Conservation (phyloP, 768 basidiomycete species). For the Lactifluus pinguis region DNA sequence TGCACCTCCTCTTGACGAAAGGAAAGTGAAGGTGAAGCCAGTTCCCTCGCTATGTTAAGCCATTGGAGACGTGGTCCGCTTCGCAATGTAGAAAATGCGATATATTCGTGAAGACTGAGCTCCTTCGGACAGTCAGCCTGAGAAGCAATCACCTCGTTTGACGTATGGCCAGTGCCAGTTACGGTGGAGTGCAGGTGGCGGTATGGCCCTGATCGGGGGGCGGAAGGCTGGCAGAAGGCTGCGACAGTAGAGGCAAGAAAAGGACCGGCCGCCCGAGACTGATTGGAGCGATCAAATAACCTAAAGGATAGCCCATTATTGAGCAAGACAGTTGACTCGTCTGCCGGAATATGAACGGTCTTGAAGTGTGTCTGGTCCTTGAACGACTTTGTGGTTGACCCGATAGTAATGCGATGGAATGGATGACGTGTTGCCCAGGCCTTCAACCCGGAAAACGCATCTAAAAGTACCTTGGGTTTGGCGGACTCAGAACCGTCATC, state of each 20-base stretch:
- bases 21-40: neutral
- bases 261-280: neutral
- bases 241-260: neutral
- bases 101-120: slow-evolving; percentile 33
- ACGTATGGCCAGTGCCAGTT: neutral
- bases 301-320: neutral
- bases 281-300: neutral
- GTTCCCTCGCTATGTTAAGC: slow-evolving; percentile 29
- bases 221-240: neutral
- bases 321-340: neutral
- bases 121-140: slow-evolving; percentile 21
- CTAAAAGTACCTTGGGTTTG: neutral
- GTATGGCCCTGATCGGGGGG: neutral
- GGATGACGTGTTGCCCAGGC: neutral
- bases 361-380: neutral
- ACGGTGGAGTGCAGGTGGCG: neutral
- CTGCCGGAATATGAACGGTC: neutral
- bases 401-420: neutral
- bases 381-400: neutral
- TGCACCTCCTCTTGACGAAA: neutral
- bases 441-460: neutral
- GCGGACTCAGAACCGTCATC: neutral
- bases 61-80: slow-evolving; percentile 38
- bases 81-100: slow-evolving; percentile 37
- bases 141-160: neutral